Conservation (phyloP, 2,329 filamentous ascomycete species). For the Alternaria tenuissima region DNA sequence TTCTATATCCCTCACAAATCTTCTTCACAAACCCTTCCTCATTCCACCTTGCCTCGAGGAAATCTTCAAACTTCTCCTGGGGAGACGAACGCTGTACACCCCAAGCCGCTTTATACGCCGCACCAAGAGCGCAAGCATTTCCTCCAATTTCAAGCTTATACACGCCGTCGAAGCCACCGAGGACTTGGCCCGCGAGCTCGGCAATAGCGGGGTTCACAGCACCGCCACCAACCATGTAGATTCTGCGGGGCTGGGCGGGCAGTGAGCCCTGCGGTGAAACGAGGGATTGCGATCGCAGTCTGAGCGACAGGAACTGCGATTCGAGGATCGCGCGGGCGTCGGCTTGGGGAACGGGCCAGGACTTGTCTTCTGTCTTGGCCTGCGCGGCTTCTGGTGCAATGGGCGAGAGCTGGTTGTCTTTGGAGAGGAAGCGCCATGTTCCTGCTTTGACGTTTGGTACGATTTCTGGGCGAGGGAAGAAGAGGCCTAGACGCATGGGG, state of each 20-base stretch:
- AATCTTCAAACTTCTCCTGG: conserved; percentile 82
- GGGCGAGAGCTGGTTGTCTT: conserved; percentile 56
- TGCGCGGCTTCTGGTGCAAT: conserved; percentile 57
- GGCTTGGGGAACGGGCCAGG: conserved; percentile 64
- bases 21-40: conserved; percentile 84
- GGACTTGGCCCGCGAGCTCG: conserved; percentile 81
- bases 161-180: conserved; percentile 88
- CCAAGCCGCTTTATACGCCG: conserved; percentile 97
- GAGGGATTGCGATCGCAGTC: conserved; percentile 81
- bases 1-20: conserved; percentile 81
- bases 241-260: conserved; percentile 83
- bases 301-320: conserved; percentile 91
- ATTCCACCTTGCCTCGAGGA: conserved; percentile 84
- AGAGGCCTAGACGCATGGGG: conserved; percentile 86
- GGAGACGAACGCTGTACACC: conserved; percentile 71
- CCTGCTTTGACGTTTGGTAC: conserved; percentile 89
- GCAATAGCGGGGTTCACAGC: conserved; percentile 90
- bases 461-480: conserved; percentile 94
- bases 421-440: conserved; percentile 81
- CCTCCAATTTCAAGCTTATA: conserved; percentile 94
- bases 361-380: conserved; percentile 36
- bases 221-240: conserved; percentile 95
- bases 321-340: conserved; percentile 90
- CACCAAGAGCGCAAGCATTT: conserved; percentile 92
- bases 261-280: conserved; percentile 67